A percentile compares a stretch with the other conserved stretches of the same genome.
Evolutionary conservation across 208 protist genomes (phyloP).

Genomic region (Acanthamoeba polyphaga): DNA sequence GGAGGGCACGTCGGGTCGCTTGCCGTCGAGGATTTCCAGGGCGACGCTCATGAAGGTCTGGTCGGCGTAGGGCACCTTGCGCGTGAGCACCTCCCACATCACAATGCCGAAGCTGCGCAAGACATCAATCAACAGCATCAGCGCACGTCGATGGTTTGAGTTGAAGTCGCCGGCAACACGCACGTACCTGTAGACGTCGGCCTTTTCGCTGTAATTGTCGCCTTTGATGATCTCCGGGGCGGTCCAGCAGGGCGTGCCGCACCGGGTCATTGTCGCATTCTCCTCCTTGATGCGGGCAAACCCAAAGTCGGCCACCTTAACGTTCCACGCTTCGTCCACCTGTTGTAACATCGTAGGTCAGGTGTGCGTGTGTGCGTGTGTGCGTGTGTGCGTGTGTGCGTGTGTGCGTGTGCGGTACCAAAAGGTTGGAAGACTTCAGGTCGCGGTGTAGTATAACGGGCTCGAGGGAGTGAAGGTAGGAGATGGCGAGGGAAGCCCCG

Average conservation of each 20-base stretch:
- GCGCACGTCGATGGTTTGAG: neutral
- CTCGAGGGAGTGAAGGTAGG: constrained; percentile 47
- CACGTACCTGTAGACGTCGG: constrained; percentile 42
- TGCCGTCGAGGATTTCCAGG: neutral
- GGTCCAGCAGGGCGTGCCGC: constrained; percentile 62
- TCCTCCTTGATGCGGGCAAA: constrained; percentile 32
- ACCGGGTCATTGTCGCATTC: constrained; percentile 48
- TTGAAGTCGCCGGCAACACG: neutral
- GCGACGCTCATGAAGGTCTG: constrained; percentile 12
- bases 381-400: too few relatives aligned
- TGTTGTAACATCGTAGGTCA: too few relatives aligned
- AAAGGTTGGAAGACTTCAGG: constrained; percentile 46
- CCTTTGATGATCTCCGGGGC: constrained; percentile 8
- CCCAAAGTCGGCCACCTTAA: constrained; percentile 65
- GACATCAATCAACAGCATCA: neutral
- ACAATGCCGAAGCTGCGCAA: constrained; percentile 3
- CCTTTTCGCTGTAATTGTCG: constrained; percentile 39
- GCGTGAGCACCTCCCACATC: constrained; percentile 50
- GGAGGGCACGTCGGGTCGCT: constrained; percentile 15
- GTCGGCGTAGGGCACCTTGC: constrained; percentile 38
- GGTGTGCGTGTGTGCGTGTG: too few relatives aligned
- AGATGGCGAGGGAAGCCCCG: constrained; percentile 37
- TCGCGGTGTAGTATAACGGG: constrained; percentile 40
- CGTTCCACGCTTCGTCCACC: constrained; percentile 59
- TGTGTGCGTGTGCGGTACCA: neutral